Conservation (phyloP, 2,329 filamentous ascomycete genomes). For the Arthroderma sp. region DNA sequence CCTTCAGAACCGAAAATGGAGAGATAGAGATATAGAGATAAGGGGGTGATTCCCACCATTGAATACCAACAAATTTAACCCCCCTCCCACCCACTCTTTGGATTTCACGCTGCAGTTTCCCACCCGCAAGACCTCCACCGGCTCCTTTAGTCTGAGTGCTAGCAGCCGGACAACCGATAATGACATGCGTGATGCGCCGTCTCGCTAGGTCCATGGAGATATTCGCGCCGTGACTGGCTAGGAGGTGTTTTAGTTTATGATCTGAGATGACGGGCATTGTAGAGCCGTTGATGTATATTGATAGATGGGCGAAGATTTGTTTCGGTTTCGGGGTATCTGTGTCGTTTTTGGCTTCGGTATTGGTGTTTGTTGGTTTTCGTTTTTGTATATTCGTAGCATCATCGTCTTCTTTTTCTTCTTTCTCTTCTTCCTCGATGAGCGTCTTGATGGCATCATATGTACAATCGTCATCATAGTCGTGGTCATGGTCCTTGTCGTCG, state of each 20-base stretch:
- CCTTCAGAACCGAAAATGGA: not conserved
- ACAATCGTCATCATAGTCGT: not conserved
- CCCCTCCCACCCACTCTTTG: slow-evolving; percentile 50
- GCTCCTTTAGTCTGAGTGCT: slow-evolving; percentile 29
- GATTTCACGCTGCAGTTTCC: slow-evolving; percentile 75
- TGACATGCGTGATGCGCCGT: slow-evolving; percentile 69
- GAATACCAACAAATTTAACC: slow-evolving; percentile 65
- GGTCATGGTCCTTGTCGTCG: not conserved
- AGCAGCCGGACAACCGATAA: slow-evolving; percentile 50
- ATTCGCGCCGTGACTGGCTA: slow-evolving; percentile 59
- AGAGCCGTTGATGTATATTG: slow-evolving; percentile 77
- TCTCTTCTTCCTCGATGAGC: not conserved
- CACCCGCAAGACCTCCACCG: slow-evolving; percentile 61
- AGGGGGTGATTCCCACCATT: slow-evolving; percentile 49
- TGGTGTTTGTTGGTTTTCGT: no score
- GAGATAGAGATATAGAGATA: slow-evolving; percentile 6
- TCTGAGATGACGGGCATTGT: slow-evolving; percentile 72
- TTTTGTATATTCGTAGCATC: no score
- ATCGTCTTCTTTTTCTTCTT: no score
- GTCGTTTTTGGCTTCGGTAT: not conserved
- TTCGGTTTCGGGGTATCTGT: slow-evolving; percentile 17
- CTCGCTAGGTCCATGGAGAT: slow-evolving; percentile 59
- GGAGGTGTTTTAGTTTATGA: slow-evolving; percentile 67
- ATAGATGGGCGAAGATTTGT: slow-evolving; percentile 55
- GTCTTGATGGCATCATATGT: not conserved